Evolutionary conservation across 768 basidiomycete genomes (phyloP).

Genomic region (Hericium coralloides): DNA sequence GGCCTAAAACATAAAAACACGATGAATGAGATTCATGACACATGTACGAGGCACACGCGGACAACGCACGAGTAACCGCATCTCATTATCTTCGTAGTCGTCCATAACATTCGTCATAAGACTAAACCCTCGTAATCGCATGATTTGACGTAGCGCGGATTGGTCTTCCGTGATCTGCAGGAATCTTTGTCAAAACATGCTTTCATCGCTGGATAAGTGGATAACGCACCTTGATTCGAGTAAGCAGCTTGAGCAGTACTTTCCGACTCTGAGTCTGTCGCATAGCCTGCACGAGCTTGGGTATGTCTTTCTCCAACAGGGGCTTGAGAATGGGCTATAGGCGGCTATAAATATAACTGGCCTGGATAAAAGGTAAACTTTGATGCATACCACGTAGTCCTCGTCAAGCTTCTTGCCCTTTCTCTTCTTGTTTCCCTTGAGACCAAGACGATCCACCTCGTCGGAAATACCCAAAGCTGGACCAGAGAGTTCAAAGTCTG

Average conservation of each 20-base stretch:
- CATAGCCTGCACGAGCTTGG: slow-evolving; percentile 86
- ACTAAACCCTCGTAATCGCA: slow-evolving; percentile 89
- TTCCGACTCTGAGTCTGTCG: slow-evolving; percentile 80
- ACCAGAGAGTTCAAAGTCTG: background rate
- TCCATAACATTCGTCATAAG: slow-evolving; percentile 84
- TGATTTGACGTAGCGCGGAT: slow-evolving; percentile 68
- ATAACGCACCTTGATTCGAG: slow-evolving; percentile 63
- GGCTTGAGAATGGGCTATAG: slow-evolving; percentile 68
- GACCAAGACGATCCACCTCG: slow-evolving; percentile 71
- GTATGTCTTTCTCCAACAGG: slow-evolving; percentile 69
- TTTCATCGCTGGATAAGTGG: background rate
- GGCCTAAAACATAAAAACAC: slow-evolving; percentile 32
- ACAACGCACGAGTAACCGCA: slow-evolving; percentile 55
- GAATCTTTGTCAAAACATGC: background rate
- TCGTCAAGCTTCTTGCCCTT: slow-evolving; percentile 91
- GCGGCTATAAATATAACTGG: background rate
- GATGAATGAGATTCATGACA: background rate
- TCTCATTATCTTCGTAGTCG: slow-evolving; percentile 62
- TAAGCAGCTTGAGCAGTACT: slow-evolving; percentile 75
- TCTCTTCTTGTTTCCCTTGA: slow-evolving; percentile 86
- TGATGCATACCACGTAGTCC: slow-evolving; percentile 67
- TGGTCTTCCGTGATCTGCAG: slow-evolving; percentile 78
- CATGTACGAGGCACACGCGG: background rate
- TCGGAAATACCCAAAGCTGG: slow-evolving; percentile 90
- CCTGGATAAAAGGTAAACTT: background rate